Conservation (phyloP, 2,329 filamentous ascomycete species). For the Paracorniculantispora psalliotae region DNA sequence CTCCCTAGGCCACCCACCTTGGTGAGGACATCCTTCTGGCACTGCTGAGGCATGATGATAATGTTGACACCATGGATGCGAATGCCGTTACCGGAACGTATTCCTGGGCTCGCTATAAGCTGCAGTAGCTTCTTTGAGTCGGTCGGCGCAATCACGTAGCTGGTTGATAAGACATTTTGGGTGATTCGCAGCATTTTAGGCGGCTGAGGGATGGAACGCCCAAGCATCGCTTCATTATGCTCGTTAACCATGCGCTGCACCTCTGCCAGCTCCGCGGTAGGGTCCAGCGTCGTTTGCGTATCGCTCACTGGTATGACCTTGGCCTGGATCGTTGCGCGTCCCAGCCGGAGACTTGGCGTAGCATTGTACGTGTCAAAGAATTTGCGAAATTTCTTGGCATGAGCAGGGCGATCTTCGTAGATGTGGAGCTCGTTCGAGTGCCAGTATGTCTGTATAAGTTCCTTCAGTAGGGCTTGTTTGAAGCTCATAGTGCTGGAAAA, state of each 20-base stretch:
- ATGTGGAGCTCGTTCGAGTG: conserved; percentile 73
- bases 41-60: conserved; percentile 76
- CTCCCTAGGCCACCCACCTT: conserved; percentile 84
- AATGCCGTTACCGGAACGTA: conserved; percentile 63
- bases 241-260: conserved; percentile 85
- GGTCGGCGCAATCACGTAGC: conserved; percentile 72
- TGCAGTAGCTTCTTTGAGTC: conserved; percentile 69
- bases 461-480: conserved; percentile 79
- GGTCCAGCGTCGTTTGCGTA: conserved; percentile 66
- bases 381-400: conserved; percentile 78
- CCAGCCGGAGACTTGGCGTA: conserved; percentile 41
- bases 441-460: conserved; percentile 80
- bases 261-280: conserved; percentile 72
- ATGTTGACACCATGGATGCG: conserved; percentile 85
- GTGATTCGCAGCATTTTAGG: conserved; percentile 62
- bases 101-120: conserved; percentile 59
- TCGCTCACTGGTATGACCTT: conserved; percentile 87
- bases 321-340: conserved; percentile 61
- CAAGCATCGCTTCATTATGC: conserved; percentile 61
- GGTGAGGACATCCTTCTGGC: conserved; percentile 64
- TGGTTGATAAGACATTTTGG: conserved; percentile 85
- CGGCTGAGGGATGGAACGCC: conserved; percentile 29
- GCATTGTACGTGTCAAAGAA: conserved; percentile 78
- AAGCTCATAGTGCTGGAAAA: conserved; percentile 84
- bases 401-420: conserved; percentile 61